phyloP scores from a whole-genome alignment of 75 land plant species.

The Pseudotsuga menziesii region DNA sequence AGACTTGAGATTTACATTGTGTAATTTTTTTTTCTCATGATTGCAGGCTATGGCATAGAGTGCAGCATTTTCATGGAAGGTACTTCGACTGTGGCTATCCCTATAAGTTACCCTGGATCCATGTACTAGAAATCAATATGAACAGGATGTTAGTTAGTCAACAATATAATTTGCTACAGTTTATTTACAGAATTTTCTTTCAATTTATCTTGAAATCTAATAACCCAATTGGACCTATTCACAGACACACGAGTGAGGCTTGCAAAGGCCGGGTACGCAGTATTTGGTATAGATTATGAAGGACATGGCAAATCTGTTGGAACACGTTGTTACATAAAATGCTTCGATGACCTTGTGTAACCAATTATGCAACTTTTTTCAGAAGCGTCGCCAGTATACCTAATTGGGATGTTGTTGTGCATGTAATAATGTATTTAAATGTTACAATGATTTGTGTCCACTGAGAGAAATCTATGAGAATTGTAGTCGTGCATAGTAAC shows the following conservation, averaged over 20 bases:
- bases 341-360: conserved; percentile 44
- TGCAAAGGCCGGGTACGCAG: conserved; percentile 53
- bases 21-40: background rate
- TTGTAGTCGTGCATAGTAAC: background rate
- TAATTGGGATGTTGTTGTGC: background rate
- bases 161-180: too few species aligned
- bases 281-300: conserved; percentile 62
- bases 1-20: background rate
- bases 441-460: too few species aligned
- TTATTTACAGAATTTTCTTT: too few species aligned
- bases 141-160: too few species aligned
- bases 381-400: conserved; percentile 35
- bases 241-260: conserved; percentile 44
- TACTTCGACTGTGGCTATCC: background rate
- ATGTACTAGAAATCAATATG: too few species aligned
- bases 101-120: too few species aligned
- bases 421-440: too few species aligned
- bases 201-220: too few species aligned
- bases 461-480: background rate
- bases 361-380: conserved; percentile 46
- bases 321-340: conserved; percentile 29
- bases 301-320: conserved; percentile 75
- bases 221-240: too few species aligned
- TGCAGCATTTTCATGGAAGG: conserved; percentile 68
- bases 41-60: conserved; percentile 59